Evolutionary conservation across 768 basidiomycete species (phyloP).

Genomic region (Punctularia strigosozonata): DNA sequence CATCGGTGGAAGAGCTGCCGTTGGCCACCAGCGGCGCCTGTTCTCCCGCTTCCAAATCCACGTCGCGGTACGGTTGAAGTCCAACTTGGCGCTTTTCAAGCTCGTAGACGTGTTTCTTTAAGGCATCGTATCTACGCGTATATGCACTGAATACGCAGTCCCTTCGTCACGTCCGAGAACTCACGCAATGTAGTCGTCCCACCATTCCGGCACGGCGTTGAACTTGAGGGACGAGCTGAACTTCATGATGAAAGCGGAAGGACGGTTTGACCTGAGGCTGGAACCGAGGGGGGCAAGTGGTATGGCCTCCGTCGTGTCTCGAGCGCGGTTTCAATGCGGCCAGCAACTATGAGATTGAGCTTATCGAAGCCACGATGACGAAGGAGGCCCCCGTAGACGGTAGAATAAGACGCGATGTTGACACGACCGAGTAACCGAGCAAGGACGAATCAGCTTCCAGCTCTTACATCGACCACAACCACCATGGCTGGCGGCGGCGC

Average conservation of each 20-base stretch:
- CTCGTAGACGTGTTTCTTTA: slow-evolving; percentile 80
- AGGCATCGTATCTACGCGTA: slow-evolving; percentile 56
- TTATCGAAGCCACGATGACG: too few relatives aligned
- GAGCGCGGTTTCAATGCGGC: too few relatives aligned
- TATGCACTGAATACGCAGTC: not conserved
- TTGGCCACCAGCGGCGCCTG: slow-evolving; percentile 39
- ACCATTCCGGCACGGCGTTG: slow-evolving; percentile 87
- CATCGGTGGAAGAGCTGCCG: slow-evolving; percentile 32
- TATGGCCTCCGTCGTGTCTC: too few relatives aligned
- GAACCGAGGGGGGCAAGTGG: too few relatives aligned
- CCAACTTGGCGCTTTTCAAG: slow-evolving; percentile 67
- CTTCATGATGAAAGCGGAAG: not conserved
- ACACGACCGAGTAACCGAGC: too few relatives aligned
- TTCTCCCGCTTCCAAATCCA: slow-evolving; percentile 61
- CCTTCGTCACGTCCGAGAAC: slow-evolving; percentile 16
- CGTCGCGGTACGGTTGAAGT: slow-evolving; percentile 19
- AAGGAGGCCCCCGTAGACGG: too few relatives aligned
- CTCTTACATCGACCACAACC: too few relatives aligned
- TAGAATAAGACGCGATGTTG: too few relatives aligned
- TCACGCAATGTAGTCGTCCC: slow-evolving; percentile 83
- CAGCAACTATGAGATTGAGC: too few relatives aligned
- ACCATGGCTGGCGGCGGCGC: too few relatives aligned
- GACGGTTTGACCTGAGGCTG: too few relatives aligned
- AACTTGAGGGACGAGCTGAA: slow-evolving; percentile 76
- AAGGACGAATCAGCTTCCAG: too few relatives aligned